A percentile compares a stretch with the other conserved stretches of the same genome.
These are phyloP conservation scores for Leccinum obscurum DNA, from an alignment of 768 basidiomycete genomes.

Conservation along the genomic window DNA sequence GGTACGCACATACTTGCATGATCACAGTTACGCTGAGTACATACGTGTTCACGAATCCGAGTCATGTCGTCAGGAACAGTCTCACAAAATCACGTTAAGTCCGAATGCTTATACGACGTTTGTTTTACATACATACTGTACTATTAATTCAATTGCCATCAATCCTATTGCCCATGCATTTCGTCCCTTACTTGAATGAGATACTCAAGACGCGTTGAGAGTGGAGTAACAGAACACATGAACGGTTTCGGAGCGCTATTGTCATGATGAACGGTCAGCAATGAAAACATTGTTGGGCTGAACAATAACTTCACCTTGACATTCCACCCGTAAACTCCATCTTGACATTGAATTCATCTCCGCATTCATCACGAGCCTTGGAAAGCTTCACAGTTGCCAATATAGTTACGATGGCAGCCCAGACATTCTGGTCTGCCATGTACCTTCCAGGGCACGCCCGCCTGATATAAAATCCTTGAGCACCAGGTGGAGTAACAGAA, in stretches of 20 bases:
- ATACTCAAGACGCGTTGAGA: constrained; percentile 11
- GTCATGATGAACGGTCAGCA: constrained; percentile 2
- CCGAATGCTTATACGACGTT: neutral
- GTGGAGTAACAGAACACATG: constrained; percentile 16
- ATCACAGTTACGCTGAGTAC: too few species aligned
- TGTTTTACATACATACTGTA: neutral
- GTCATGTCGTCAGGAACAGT: neutral
- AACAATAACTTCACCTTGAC: constrained; percentile 12
- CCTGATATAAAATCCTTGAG: constrained; percentile 12
- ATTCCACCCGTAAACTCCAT: constrained; percentile 25
- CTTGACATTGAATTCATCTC: constrained; percentile 30
- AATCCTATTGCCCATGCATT: neutral
- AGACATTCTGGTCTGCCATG: constrained; percentile 35
- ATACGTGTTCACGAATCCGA: too few species aligned
- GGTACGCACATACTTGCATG: neutral
- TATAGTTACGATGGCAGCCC: constrained; percentile 34
- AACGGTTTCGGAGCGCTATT: constrained; percentile 28
- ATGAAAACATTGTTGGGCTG: neutral
- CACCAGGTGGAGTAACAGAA: neutral
- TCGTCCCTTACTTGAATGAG: constrained; percentile 13
- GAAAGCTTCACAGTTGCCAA: constrained; percentile 29
- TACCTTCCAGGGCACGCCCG: constrained; percentile 36
- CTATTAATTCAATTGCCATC: neutral
- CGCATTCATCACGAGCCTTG: constrained; percentile 29
- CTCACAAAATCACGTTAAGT: neutral